Evolutionary conservation across 805 yeast species (phyloP), one percentile per base, ranked within the genome.

Genomic region (Spathaspora hagerdaliae): DNA sequence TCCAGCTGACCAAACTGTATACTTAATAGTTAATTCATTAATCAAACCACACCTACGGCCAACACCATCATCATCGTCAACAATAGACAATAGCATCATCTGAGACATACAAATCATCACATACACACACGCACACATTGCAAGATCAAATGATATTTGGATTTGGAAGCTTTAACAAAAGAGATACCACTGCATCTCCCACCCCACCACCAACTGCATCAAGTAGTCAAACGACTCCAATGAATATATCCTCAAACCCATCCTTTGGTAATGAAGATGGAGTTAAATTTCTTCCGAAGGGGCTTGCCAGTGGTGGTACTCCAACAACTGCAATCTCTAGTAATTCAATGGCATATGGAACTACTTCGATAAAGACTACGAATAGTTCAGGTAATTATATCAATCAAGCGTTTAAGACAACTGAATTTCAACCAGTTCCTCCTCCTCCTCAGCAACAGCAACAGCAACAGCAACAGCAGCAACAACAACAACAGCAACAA

Each of bases 311-410:
- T 32, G 66, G 64, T 1, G 66, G 64, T 1, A 71, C 81, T 5
- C 87, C 91, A 14, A 83, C 92, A 2, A 84, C 87, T 2, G 90
- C 90, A 0, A 64, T 85, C 8, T 73, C 82, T 40, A 77, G 78
- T 49, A 75, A 75, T 46, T 75, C 84, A 2, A 74, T 81, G 62
- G 91, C 79, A 1, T 77, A 82, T 62, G 91, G 90, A 2, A 83
- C 89, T 5, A 83, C 54, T 53, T 52, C 45, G 47, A 55, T 39
- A 47, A 50, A 44, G 39, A 49, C 56, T 51, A 52, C 53, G 45
- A 50, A 51, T 39, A 41, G 38, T 34, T 52, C 54, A 32, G 64
- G 56, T 38, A 42, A 61, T 12, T 60, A 54, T 39, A 50, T 61
- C 35, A 55, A 61, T 46, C 63, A 59, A 41, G 51, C 58, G 5